A percentile compares a stretch with the other conserved stretches of the same genome.
Evolutionary conservation across 179 eudicot genomes (phyloP).

Genomic region (Vitellaria paradoxa): DNA sequence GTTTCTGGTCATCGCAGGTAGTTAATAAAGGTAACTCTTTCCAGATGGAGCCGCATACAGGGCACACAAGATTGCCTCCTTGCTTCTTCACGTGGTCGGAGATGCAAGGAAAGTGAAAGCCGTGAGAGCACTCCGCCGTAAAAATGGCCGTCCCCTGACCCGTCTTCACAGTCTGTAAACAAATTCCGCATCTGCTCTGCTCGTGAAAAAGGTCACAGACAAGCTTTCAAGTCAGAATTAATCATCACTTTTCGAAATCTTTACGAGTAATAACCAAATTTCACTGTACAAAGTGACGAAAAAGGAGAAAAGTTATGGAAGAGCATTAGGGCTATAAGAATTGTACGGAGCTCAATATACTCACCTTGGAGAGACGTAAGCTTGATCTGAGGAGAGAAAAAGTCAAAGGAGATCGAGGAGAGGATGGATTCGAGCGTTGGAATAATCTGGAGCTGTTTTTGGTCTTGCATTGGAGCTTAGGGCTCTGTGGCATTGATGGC

Average conservation of each 20-base stretch:
- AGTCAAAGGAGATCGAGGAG: conserved; percentile 73
- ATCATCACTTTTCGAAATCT: background rate
- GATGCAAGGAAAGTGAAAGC: conserved; percentile 80
- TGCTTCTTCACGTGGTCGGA: conserved; percentile 53
- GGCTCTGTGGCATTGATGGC: conserved; percentile 21
- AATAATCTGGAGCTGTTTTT: conserved; percentile 40
- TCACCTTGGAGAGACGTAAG: conserved; percentile 49
- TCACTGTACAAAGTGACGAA: conserved; percentile 12
- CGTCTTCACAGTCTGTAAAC: conserved; percentile 60
- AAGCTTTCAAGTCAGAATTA: conserved; percentile 3
- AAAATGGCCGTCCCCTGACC: conserved; percentile 77
- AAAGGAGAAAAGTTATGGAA: background rate
- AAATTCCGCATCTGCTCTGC: conserved; percentile 79
- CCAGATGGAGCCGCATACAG: conserved; percentile 63
- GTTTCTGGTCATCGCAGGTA: conserved; percentile 14
- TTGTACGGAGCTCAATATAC: background rate
- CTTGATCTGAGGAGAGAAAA: conserved; percentile 53
- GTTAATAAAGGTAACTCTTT: conserved; percentile 54
- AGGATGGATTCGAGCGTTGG: conserved; percentile 42
- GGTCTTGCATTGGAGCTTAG: conserved; percentile 52
- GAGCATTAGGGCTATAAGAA: background rate
- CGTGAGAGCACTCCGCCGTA: conserved; percentile 92
- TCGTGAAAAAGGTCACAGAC: background rate
- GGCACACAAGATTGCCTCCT: conserved; percentile 43
- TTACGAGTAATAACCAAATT: background rate